Evolutionary conservation across 2,329 filamentous ascomycete species (phyloP), one percentile per base, ranked within the genome.

Genomic region (Aureobasidium subglaciale): DNA sequence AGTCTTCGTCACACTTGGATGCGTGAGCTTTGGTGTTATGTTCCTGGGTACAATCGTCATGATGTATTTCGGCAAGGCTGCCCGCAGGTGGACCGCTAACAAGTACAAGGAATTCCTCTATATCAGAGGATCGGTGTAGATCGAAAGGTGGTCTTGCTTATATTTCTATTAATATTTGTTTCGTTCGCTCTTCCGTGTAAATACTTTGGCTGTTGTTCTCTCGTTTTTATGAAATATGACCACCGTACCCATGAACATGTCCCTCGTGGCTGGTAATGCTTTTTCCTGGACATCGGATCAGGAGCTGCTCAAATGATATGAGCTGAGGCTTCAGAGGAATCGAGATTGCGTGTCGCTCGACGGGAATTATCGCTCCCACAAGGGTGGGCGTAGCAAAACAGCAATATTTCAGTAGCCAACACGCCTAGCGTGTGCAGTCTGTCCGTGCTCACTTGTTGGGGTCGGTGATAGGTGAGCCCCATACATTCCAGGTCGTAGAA

Each of bases 41-140:
- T 71, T 75, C 65, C 67, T 43, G 18, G 40, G 73, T 5, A 80
- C 78, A 1, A 61, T 78, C 34, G 77, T 78, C 1, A 81, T 82
- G 79, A 78, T 79, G 43, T 64, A 75, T 13, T 81, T 71, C 68
- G 79, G 79, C 2, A 82, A 81, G 67, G 63, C 62, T 2, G 74
- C 70, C 45, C 69, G 79, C 13, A 67, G 72, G 18, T 74, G 73
- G 75, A 81, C 79, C 4, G 66, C 72, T 48, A 63, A 63, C 18
- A 66, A 74, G 54, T 80, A 80, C 58, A 61, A 70, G 46, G 68
- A 70, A 24, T 79, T 78, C 59, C 63, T 80, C 27, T 70, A 71
- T 55, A 74, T 77, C 59, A 71, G 77, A 27, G 77, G 79, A 60
- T 71, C 24, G 20, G 48, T 52, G 16, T 52, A 52, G 49, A 42